Base-by-base conservation (phyloP, 2,329 filamentous ascomycete species). In the Arachnomyces sp. region DNA sequence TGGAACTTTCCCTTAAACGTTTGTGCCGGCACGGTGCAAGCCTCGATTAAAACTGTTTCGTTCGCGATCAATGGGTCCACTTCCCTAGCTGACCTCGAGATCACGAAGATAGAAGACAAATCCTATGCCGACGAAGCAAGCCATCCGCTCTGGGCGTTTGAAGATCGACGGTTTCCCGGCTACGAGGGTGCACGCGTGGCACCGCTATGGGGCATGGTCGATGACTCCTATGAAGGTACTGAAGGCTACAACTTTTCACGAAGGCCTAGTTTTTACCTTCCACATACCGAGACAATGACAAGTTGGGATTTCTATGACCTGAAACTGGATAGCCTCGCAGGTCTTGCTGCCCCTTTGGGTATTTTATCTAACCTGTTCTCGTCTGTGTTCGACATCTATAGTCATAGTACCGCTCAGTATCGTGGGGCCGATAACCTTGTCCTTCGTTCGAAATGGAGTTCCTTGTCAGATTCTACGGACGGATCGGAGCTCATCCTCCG, bases 1-100 rank as follows among this genome's bases (percentile, higher is more conserved):
- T 70, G 66, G 66, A 56, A 57, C 2, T 45, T 58, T 3, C 57
- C 61, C 0, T 38, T 68, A 1, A 64, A 67, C 43, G 49, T 58
- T 0, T 70, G 67, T 44, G 63, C 63, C 1, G 58, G 57, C 0
- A 44, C 61, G 0, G 43, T 60, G 2, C 59, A 58, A 29, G 65
- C 66, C 2, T 61, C 58, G 2, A 54, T 70, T 37, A 67, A 68
- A 45, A 61, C 59, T 0, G 63, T 66, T 6, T 50, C 50, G 0
- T 68, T 70, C 43, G 44, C 45, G 7, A 52, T 52, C 39, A 68
- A 68, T 42, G 58, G 58, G 4, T 64, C 62, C 1, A 44, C 51
- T 8, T 50, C 45, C 7, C 37, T 68, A 0, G 42, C 48, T 6
- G 49, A 51, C 9, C 48, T 68, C 0, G 42, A 44, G 2, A 50